phyloP scores from a whole-genome alignment of 192 early-diverging fungal species.

The Dissophora ornata region DNA sequence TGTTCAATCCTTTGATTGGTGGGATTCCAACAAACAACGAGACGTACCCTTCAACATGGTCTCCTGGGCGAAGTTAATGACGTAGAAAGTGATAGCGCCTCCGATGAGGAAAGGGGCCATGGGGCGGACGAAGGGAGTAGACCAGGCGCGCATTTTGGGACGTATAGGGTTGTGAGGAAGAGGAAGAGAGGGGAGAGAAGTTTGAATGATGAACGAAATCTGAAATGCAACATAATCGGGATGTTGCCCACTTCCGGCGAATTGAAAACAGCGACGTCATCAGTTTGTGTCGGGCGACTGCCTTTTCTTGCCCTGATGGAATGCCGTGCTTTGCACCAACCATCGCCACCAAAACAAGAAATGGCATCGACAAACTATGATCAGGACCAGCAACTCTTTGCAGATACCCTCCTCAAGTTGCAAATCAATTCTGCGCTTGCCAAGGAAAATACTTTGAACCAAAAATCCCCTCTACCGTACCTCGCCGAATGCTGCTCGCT shows the following conservation, averaged over 20 bases:
- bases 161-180: conserved; percentile 20
- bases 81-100: conserved; percentile 61
- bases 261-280: too few relatives aligned
- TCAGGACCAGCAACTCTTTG: conserved; percentile 26
- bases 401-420: conserved; percentile 40
- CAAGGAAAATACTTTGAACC: conserved; percentile 26
- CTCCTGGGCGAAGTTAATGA: conserved; percentile 59
- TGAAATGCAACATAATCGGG: neutral
- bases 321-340: neutral
- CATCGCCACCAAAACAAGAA: too few relatives aligned
- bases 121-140: conserved; percentile 66
- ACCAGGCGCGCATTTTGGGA: conserved; percentile 66
- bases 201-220: neutral
- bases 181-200: conserved; percentile 3
- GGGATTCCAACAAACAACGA: too few relatives aligned
- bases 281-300: too few relatives aligned
- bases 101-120: conserved; percentile 65
- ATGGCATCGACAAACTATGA: neutral
- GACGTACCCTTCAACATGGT: conserved; percentile 61
- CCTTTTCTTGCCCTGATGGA: too few relatives aligned
- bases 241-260: too few relatives aligned
- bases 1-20: too few relatives aligned
- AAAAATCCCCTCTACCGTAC: conserved; percentile 39
- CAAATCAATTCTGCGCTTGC: conserved; percentile 36
- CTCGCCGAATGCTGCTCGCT: conserved; percentile 42